Conservation (phyloP, 73 alveolate genomes). For the Symbiodinium natans region DNA sequence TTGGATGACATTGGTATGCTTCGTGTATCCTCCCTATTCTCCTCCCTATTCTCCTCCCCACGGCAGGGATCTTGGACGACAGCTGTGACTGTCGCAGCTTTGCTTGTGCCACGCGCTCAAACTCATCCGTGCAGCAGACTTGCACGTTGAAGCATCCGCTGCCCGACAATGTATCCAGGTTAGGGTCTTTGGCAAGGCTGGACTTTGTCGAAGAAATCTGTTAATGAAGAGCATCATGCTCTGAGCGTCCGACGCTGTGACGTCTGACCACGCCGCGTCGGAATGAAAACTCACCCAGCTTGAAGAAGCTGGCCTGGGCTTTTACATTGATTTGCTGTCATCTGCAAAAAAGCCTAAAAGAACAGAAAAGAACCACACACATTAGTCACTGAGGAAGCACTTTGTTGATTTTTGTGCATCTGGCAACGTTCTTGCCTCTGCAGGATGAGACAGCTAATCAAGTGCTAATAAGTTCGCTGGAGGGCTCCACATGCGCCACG, state of each 20-base stretch:
- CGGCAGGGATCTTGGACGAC: slow-evolving; percentile 12
- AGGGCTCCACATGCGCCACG: neutral
- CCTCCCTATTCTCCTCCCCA: too few species aligned
- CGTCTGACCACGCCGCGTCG: neutral
- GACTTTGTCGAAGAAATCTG: neutral
- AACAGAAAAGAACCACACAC: too few species aligned
- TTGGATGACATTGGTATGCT: neutral
- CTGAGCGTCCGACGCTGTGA: slow-evolving; percentile 11
- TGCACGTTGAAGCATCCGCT: too few species aligned
- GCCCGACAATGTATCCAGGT: too few species aligned
- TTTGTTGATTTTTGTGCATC: too few species aligned
- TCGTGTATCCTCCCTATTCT: too few species aligned
- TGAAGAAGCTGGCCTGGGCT: slow-evolving; percentile 12
- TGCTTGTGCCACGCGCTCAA: neutral
- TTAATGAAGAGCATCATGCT: neutral
- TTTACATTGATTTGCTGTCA: neutral
- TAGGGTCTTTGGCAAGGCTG: neutral
- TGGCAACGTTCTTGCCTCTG: neutral
- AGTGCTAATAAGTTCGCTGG: neutral
- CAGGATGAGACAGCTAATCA: neutral
- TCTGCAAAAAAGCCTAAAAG: neutral
- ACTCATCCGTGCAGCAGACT: neutral
- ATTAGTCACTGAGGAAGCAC: too few species aligned
- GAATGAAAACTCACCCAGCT: neutral
- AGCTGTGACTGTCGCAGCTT: neutral